These are phyloP conservation scores for Trypanosoma conorhini DNA, from an alignment of 208 protist genomes.

Conservation along the genomic window DNA sequence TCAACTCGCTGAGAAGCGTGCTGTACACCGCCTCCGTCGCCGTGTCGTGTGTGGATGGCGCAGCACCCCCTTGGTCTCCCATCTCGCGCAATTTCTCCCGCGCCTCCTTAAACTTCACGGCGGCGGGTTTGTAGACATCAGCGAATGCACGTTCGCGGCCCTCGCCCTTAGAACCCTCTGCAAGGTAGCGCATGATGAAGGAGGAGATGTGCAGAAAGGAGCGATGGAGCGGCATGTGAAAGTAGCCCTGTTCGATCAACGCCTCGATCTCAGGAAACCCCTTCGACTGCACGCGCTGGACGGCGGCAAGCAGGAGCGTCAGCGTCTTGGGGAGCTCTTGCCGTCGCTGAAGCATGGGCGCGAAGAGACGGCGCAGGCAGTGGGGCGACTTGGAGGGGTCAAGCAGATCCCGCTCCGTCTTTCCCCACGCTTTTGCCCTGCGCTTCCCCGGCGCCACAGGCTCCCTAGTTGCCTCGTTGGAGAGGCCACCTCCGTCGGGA, in stretches of 20 bases:
- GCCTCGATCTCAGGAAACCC: constrained; percentile 49
- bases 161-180: constrained; percentile 10
- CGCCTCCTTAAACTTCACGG: constrained; percentile 10
- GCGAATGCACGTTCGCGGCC: constrained; percentile 6
- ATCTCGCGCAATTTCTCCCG: constrained; percentile 23
- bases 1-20: constrained; percentile 57
- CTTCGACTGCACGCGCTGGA: constrained; percentile 47
- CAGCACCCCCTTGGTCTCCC: not conserved
- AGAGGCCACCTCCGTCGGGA: too few relatives aligned
- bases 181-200: constrained; percentile 39
- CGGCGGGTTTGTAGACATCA: constrained; percentile 11
- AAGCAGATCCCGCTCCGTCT: constrained; percentile 47
- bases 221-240: constrained; percentile 59
- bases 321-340: constrained; percentile 47
- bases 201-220: constrained; percentile 50
- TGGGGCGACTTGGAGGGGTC: constrained; percentile 48
- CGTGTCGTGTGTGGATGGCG: constrained; percentile 12
- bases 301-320: constrained; percentile 50
- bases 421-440: constrained; percentile 37
- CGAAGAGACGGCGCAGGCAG: constrained; percentile 70
- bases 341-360: constrained; percentile 49
- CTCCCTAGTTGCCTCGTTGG: not conserved
- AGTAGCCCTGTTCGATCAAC: constrained; percentile 36
- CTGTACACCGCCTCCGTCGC: constrained; percentile 52
- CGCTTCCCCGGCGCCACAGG: constrained; percentile 5